These are phyloP conservation scores for Hypocrella siamensis DNA, from an alignment of 2,329 filamentous ascomycete species.

Conservation along the genomic window DNA sequence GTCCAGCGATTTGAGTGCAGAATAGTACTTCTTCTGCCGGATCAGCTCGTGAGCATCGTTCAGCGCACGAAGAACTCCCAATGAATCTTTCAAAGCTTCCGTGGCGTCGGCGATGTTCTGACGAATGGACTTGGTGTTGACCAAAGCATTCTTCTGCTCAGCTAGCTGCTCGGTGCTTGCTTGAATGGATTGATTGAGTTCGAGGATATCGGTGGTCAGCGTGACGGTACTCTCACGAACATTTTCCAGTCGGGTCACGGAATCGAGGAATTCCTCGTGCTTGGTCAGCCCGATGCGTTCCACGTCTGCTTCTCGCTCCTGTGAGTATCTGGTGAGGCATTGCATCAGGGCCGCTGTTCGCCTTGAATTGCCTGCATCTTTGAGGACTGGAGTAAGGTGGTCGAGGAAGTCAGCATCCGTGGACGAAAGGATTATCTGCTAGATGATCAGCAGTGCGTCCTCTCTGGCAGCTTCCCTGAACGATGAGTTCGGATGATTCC, in stretches of 20 bases:
- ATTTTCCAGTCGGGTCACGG: constrained; percentile 83
- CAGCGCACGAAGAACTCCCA: constrained; percentile 81
- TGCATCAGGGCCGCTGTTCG: constrained; percentile 60
- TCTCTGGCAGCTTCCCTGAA: background rate
- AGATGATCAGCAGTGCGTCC: constrained; percentile 2
- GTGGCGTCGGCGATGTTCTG: constrained; percentile 94
- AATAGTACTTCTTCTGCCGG: constrained; percentile 88
- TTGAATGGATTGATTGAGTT: constrained; percentile 89
- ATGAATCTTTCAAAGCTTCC: constrained; percentile 73
- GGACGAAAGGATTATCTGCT: constrained; percentile 77
- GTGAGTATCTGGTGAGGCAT: constrained; percentile 56
- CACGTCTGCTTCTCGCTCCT: constrained; percentile 78
- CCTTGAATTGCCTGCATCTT: constrained; percentile 69
- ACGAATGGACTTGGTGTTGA: constrained; percentile 79
- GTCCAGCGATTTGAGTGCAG: constrained; percentile 80
- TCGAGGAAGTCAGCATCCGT: constrained; percentile 91
- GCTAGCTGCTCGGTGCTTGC: constrained; percentile 86
- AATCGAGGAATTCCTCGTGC: constrained; percentile 89
- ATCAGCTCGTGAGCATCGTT: constrained; percentile 91
- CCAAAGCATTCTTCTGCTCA: constrained; percentile 83
- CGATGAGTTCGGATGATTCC: background rate
- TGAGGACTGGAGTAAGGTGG: constrained; percentile 84
- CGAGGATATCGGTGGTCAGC: constrained; percentile 79
- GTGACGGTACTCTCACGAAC: constrained; percentile 82
- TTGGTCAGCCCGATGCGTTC: constrained; percentile 90